Percentiles rank a stretch among this genome's conserved stretches.
phyloP scores from a whole-genome alignment of 805 yeast species.

The Wickerhamiella galacta region DNA sequence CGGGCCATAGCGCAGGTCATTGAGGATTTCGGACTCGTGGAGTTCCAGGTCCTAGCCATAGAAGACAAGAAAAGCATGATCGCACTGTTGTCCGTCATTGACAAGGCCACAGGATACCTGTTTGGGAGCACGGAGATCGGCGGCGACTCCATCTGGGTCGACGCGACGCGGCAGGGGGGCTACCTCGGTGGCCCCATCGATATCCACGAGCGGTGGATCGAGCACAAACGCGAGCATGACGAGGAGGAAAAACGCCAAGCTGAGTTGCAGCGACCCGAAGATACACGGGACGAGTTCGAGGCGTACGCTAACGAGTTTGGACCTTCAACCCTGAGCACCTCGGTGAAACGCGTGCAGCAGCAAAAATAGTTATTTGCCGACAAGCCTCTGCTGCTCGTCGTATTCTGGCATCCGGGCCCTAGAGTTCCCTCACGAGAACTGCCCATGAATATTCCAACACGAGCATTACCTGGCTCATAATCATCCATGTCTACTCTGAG shows the following conservation, averaged over 20 bases:
- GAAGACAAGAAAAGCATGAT: constrained; percentile 92
- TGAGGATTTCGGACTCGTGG: constrained; percentile 72
- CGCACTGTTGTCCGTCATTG: constrained; percentile 54
- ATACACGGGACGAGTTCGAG: constrained; percentile 28
- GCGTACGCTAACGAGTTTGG: constrained; percentile 52
- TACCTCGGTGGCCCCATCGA: constrained; percentile 37
- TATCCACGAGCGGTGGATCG: constrained; percentile 92
- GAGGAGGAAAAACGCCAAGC: constrained; percentile 26
- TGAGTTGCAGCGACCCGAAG: constrained; percentile 12
- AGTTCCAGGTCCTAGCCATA: constrained; percentile 75
- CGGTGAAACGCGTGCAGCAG: constrained; percentile 1
- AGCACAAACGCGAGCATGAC: constrained; percentile 64
- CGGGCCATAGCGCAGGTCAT: constrained; percentile 67
- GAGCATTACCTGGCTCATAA: no score
- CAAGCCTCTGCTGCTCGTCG: no score
- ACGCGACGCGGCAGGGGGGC: constrained; percentile 72
- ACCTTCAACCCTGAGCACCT: constrained; percentile 1
- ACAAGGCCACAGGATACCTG: constrained; percentile 84
- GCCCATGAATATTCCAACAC: no score
- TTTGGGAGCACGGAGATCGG: constrained; percentile 89
- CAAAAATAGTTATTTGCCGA: background rate
- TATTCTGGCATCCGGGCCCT: no score
- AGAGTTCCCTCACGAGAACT: no score
- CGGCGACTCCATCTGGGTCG: constrained; percentile 97
- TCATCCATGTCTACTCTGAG: no score